Conservation (phyloP, 257 asterid genomes). For the Cinchona pubescens region DNA sequence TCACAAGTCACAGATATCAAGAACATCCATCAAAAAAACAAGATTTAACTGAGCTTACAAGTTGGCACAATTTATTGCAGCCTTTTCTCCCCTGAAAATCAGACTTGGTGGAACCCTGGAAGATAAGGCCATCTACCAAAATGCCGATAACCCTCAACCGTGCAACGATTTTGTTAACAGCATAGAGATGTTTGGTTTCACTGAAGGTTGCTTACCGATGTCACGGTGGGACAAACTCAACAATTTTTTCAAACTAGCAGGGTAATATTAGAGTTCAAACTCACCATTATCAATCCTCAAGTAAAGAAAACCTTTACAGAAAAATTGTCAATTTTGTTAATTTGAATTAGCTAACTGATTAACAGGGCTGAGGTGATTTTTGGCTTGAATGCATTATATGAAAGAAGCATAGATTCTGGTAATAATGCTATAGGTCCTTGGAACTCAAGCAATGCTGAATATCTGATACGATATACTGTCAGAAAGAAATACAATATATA, state of each 20-base stretch:
- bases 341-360: background rate
- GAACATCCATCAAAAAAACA: background rate
- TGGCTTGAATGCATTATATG: constrained; percentile 73
- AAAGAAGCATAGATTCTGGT: constrained; percentile 41
- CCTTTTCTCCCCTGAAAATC: constrained; percentile 70
- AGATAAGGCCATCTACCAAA: constrained; percentile 68
- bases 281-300: background rate
- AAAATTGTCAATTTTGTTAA: background rate
- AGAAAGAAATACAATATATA: constrained; percentile 42
- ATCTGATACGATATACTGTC: constrained; percentile 60
- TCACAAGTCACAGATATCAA: background rate
- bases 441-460: constrained; percentile 71
- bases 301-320: background rate
- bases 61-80: constrained; percentile 49
- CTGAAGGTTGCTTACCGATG: constrained; percentile 70
- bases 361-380: constrained; percentile 66
- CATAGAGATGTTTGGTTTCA: constrained; percentile 61
- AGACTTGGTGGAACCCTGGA: constrained; percentile 92
- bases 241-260: constrained; percentile 53
- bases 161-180: constrained; percentile 44
- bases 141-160: constrained; percentile 30
- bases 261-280: constrained; percentile 46
- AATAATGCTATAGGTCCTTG: constrained; percentile 60
- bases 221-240: constrained; percentile 82
- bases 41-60: constrained; percentile 1